Percentiles rank a stretch among this genome's conserved stretches.
Conservation (phyloP, 2,329 filamentous ascomycete species). For the Cercospora sp. region DNA sequence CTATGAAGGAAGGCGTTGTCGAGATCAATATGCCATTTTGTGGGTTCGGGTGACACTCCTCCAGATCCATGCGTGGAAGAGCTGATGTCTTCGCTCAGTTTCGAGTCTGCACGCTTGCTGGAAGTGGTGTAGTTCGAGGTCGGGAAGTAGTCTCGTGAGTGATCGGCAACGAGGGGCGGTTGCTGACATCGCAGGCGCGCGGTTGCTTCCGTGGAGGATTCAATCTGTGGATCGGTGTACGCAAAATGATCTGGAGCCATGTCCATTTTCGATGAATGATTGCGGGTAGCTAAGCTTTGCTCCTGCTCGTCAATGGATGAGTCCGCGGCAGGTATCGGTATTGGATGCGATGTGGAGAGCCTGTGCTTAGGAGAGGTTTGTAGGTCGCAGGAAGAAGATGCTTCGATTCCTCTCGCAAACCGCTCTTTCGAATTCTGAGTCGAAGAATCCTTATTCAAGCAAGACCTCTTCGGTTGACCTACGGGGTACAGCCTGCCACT, state of each 20-base stretch:
- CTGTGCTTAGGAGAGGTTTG: background rate
- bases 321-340: background rate
- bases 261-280: slow-evolving; percentile 3
- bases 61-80: background rate
- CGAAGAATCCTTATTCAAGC: background rate
- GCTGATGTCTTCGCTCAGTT: background rate
- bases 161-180: background rate
- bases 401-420: background rate
- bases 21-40: background rate
- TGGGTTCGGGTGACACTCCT: background rate
- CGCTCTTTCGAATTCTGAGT: background rate
- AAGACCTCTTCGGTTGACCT: background rate
- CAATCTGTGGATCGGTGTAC: slow-evolving; percentile 10
- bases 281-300: background rate
- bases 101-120: slow-evolving; percentile 1
- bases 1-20: slow-evolving; percentile 11
- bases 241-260: slow-evolving; percentile 10
- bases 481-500: slow-evolving; percentile 14
- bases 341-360: background rate
- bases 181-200: background rate
- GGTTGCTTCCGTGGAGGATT: slow-evolving; percentile 13
- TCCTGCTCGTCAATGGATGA: background rate
- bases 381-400: background rate
- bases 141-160: background rate
- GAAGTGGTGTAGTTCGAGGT: background rate